A percentile compares a stretch with the other conserved stretches of the same genome.
These are phyloP conservation scores for Forsythia suspensa DNA, from an alignment of 257 asterid genomes.

Conservation along the genomic window DNA sequence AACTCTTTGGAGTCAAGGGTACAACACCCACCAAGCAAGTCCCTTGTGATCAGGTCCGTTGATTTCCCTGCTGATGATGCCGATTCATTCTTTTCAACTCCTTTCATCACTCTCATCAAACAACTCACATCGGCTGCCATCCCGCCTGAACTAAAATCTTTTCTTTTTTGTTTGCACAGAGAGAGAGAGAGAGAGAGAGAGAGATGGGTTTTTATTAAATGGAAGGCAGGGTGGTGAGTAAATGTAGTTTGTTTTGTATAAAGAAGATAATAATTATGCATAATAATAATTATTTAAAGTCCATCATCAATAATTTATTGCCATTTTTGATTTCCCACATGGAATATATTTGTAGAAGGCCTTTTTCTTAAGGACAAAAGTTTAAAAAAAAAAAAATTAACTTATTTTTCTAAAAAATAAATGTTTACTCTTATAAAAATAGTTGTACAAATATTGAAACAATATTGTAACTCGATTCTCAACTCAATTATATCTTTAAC, in stretches of 20 bases:
- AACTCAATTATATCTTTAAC: too few species aligned
- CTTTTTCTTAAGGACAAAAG: too few species aligned
- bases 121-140: conserved; percentile 79
- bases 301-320: neutral
- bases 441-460: too few species aligned
- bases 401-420: neutral
- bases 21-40: conserved; percentile 68
- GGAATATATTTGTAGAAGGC: too few species aligned
- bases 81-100: conserved; percentile 39
- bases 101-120: conserved; percentile 50
- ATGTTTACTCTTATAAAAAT: neutral
- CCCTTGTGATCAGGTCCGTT: conserved; percentile 65
- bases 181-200: neutral
- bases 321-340: neutral
- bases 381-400: too few species aligned
- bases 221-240: neutral
- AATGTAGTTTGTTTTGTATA: too few species aligned
- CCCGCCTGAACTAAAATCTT: neutral
- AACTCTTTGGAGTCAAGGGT: conserved; percentile 64
- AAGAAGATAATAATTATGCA: too few species aligned
- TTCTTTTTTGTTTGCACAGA: neutral
- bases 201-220: neutral
- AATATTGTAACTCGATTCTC: too few species aligned
- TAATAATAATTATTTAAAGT: too few species aligned
- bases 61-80: conserved; percentile 36